A percentile compares a stretch with the other conserved stretches of the same genome.
These are phyloP conservation scores for Panicum miliaceum DNA, from an alignment of 176 grass and related monocot species.

Conservation along the genomic window DNA sequence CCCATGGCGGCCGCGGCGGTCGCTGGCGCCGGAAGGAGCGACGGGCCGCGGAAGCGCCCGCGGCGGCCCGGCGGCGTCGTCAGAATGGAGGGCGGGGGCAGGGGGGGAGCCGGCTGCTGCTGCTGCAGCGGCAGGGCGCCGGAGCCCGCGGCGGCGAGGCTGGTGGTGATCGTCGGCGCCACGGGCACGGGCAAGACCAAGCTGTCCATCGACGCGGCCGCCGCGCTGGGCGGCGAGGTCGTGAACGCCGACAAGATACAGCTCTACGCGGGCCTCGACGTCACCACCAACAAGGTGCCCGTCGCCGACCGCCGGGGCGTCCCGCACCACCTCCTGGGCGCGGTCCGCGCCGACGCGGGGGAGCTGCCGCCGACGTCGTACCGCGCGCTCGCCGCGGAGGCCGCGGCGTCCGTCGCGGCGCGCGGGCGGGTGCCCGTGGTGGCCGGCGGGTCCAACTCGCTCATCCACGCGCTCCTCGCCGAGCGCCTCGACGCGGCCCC, in stretches of 20 bases:
- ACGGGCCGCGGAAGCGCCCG: constrained; percentile 5
- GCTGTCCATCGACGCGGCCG: constrained; percentile 81
- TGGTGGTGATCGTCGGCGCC: constrained; percentile 78
- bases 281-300: constrained; percentile 90
- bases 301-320: constrained; percentile 65
- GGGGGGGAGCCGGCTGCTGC: constrained; percentile 7
- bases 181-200: constrained; percentile 92
- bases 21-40: constrained; percentile 6
- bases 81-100: constrained; percentile 26
- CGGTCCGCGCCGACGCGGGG: constrained; percentile 46
- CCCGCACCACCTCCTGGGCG: constrained; percentile 81
- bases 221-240: constrained; percentile 66
- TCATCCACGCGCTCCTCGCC: constrained; percentile 74
- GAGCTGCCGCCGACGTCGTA: constrained; percentile 51
- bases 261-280: constrained; percentile 76
- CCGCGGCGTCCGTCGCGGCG: constrained; percentile 45
- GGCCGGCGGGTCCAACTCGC: constrained; percentile 90
- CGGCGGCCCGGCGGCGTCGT: not conserved
- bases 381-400: constrained; percentile 45
- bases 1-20: constrained; percentile 43
- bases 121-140: not conserved
- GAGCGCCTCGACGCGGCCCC: not conserved
- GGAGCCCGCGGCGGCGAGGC: constrained; percentile 16
- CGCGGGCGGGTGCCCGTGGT: constrained; percentile 63
- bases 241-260: constrained; percentile 96